Conservation (phyloP, 1,284 basidiomycete genomes). For the Veloporphyrellus conicus region DNA sequence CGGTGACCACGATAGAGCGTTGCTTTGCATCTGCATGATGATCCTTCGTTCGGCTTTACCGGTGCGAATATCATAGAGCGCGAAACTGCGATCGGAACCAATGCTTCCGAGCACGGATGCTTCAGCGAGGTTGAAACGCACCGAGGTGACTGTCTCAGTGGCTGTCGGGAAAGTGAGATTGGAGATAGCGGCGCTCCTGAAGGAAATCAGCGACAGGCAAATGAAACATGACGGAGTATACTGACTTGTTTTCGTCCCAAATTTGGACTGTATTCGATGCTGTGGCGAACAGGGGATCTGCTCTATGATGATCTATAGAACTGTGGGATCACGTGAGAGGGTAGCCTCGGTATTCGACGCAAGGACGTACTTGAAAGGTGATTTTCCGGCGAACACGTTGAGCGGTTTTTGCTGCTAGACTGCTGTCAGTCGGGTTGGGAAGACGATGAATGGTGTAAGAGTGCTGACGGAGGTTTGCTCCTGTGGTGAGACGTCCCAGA, state of each 20-base stretch:
- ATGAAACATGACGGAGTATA: neutral
- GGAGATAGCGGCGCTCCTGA: constrained; percentile 69
- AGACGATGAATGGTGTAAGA: neutral
- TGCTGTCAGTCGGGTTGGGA: constrained; percentile 2
- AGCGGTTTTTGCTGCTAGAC: constrained; percentile 52
- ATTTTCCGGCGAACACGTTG: constrained; percentile 76
- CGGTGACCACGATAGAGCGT: constrained; percentile 92
- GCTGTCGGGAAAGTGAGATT: constrained; percentile 81
- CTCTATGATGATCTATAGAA: constrained; percentile 90
- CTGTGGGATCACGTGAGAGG: constrained; percentile 39
- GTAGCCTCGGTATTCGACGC: neutral
- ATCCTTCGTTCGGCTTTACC: constrained; percentile 90
- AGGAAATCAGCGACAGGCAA: constrained; percentile 7
- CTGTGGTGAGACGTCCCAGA: constrained; percentile 67
- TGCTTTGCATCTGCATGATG: constrained; percentile 88
- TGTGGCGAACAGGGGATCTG: constrained; percentile 86
- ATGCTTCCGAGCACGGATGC: constrained; percentile 89
- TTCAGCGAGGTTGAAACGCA: constrained; percentile 93
- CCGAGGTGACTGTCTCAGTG: constrained; percentile 80
- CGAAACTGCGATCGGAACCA: constrained; percentile 92
- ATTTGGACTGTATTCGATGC: constrained; percentile 92
- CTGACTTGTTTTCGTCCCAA: constrained; percentile 92
- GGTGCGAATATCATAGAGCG: constrained; percentile 92
- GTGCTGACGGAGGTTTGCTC: constrained; percentile 23
- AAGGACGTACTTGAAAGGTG: constrained; percentile 68